Conservation (phyloP, 495 filamentous ascomycete species). For the Neurospora tetraspora region DNA sequence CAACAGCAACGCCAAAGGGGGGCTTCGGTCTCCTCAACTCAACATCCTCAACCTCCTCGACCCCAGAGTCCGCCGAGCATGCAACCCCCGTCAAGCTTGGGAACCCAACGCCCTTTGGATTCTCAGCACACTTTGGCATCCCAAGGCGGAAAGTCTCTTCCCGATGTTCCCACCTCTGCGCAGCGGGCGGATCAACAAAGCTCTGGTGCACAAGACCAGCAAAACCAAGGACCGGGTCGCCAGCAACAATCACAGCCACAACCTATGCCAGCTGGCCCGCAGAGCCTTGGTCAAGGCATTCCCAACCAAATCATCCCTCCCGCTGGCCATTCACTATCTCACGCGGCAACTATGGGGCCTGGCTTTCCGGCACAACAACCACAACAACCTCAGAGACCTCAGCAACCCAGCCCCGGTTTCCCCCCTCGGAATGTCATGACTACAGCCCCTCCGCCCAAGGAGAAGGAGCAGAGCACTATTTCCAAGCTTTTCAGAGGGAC, state of each 20-base stretch:
- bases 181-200: background rate
- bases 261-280: background rate
- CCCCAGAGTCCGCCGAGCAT: background rate
- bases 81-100: background rate
- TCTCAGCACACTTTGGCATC: background rate
- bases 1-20: slow-evolving; percentile 2
- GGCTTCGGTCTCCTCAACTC: background rate
- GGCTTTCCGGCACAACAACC: background rate
- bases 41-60: background rate
- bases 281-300: background rate
- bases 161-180: background rate
- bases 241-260: background rate
- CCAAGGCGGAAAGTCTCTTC: background rate
- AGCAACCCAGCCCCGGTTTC: slow-evolving; percentile 1
- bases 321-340: background rate
- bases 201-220: background rate
- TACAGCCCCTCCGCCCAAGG: slow-evolving; percentile 4
- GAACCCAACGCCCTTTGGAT: background rate
- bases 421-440: slow-evolving; percentile 5
- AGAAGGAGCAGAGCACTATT: slow-evolving; percentile 24
- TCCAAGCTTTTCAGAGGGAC: slow-evolving; percentile 22
- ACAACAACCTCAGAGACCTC: background rate
- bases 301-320: background rate
- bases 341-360: background rate
- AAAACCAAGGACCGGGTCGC: background rate